A percentile compares a stretch with the other conserved stretches of the same genome.
phyloP scores from a whole-genome alignment of 2,329 filamentous ascomycete genomes.

The Penicillium glabrum region DNA sequence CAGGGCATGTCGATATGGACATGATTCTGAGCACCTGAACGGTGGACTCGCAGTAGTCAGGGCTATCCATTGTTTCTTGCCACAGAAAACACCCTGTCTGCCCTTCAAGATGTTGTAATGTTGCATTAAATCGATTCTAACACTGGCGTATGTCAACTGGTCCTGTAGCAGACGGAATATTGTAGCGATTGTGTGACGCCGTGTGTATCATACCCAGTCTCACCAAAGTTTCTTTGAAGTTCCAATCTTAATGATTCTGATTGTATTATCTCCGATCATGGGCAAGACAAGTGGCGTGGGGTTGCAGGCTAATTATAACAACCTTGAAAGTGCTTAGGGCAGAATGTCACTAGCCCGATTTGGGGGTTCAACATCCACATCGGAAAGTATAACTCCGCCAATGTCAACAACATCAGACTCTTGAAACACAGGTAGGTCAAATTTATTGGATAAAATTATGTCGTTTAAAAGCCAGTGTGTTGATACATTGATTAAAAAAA shows the following conservation, averaged over 20 bases:
- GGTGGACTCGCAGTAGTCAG: neutral
- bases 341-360: neutral
- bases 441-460: neutral
- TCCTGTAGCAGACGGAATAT: neutral
- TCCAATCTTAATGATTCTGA: neutral
- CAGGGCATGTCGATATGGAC: neutral
- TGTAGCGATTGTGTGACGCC: neutral
- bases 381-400: no score
- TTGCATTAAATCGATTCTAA: neutral
- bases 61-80: neutral
- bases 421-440: neutral
- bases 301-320: neutral
- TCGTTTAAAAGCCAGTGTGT: fast-evolving
- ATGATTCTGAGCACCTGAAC: neutral
- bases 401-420: neutral
- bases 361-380: neutral
- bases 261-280: neutral
- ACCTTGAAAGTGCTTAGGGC: neutral
- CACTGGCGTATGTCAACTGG: neutral
- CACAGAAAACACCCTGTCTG: neutral
- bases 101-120: neutral
- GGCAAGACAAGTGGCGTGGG: neutral
- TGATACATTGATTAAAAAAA: neutral
- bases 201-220: neutral
- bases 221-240: neutral